Evolutionary conservation across 768 basidiomycete species (phyloP).

Genomic region (Dendrothele bispora): DNA sequence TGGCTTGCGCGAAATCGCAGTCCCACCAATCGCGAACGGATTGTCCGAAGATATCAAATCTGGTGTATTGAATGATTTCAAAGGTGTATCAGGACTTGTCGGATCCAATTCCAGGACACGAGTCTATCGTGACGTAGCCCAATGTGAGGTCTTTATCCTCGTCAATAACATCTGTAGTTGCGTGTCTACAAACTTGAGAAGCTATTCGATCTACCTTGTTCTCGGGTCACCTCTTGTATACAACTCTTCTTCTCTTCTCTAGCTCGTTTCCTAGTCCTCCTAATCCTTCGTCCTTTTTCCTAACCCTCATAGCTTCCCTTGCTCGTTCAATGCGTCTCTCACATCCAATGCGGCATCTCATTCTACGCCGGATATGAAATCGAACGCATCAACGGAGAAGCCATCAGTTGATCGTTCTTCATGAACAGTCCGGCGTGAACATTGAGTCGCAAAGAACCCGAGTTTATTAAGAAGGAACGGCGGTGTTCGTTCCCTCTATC

Average conservation of each 20-base stretch:
- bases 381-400: slow-evolving; percentile 60
- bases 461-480: no score
- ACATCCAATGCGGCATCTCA: no score
- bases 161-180: slow-evolving; percentile 37
- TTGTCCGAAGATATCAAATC: slow-evolving; percentile 58
- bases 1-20: no score
- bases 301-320: slow-evolving; percentile 37
- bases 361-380: slow-evolving; percentile 58
- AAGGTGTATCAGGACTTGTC: slow-evolving; percentile 64
- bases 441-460: slow-evolving; percentile 66
- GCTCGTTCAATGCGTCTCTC: slow-evolving; percentile 51
- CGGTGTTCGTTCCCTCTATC: no score
- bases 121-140: slow-evolving; percentile 75
- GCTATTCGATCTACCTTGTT: slow-evolving; percentile 57
- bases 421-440: slow-evolving; percentile 69
- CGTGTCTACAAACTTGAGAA: slow-evolving; percentile 47
- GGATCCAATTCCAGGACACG: slow-evolving; percentile 76
- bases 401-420: slow-evolving; percentile 78
- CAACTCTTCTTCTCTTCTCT: slow-evolving; percentile 35
- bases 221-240: slow-evolving; percentile 54
- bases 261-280: slow-evolving; percentile 29
- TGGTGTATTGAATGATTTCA: slow-evolving; percentile 55
- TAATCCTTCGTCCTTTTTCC: slow-evolving; percentile 31
- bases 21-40: no score
- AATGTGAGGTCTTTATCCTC: slow-evolving; percentile 65